These are phyloP conservation scores for Penicillium robsamsonii DNA, from an alignment of 495 filamentous ascomycete genomes.

Conservation along the genomic window DNA sequence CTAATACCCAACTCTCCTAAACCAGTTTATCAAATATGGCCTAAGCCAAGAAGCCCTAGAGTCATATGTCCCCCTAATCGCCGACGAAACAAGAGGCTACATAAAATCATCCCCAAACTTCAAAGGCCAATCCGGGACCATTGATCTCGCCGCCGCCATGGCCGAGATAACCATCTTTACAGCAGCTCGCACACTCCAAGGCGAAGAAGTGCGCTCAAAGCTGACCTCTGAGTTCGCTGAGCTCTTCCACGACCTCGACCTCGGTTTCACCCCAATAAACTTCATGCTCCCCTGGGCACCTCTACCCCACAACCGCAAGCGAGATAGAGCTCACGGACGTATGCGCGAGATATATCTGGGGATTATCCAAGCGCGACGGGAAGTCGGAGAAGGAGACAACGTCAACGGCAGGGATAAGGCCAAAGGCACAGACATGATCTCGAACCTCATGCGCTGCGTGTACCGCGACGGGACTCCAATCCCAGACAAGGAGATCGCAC, in stretches of 20 bases:
- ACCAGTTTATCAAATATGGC: constrained; percentile 80
- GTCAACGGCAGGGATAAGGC: constrained; percentile 37
- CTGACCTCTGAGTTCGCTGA: constrained; percentile 64
- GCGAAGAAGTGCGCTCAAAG: constrained; percentile 72
- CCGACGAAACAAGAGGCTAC: constrained; percentile 69
- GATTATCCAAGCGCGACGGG: constrained; percentile 66
- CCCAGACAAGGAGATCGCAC: constrained; percentile 78
- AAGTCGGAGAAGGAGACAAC: constrained; percentile 32
- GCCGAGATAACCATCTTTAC: constrained; percentile 86
- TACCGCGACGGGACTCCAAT: constrained; percentile 73
- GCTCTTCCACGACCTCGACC: constrained; percentile 79
- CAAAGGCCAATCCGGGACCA: constrained; percentile 61
- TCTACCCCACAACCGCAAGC: constrained; percentile 77
- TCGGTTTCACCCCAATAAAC: constrained; percentile 80
- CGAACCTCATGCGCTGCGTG: constrained; percentile 72
- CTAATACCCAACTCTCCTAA: not conserved
- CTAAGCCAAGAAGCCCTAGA: constrained; percentile 74
- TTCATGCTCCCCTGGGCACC: constrained; percentile 85
- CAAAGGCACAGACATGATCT: constrained; percentile 65
- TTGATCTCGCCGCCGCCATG: constrained; percentile 67
- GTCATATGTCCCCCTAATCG: constrained; percentile 75
- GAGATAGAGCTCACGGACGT: constrained; percentile 70
- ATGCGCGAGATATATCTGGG: constrained; percentile 77
- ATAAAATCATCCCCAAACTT: constrained; percentile 63
- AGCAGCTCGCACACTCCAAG: constrained; percentile 75